Evolutionary conservation across 2,329 filamentous ascomycete species (phyloP), one percentile per base, ranked within the genome.

Genomic region (Metarhizium sp.): DNA sequence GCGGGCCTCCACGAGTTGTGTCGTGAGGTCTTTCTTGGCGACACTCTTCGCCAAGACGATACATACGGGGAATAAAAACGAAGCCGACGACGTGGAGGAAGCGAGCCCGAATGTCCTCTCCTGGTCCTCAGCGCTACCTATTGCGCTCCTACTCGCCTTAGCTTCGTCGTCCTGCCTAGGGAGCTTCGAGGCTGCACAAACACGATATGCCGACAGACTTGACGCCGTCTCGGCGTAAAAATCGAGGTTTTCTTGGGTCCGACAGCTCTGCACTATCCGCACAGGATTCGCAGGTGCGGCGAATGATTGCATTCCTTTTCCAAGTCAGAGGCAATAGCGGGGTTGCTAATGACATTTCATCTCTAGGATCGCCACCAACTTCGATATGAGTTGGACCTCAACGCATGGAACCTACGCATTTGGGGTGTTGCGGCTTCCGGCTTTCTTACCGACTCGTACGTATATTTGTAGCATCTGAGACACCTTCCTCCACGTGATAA

Each of bases 351-450:
- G 14, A 6, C n/a, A 20, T 45, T 29, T 58, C 49, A 34, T 49
- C 47, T 42, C 58, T 59, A 79, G 76, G 77, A 79, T 63, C 76
- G 77, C 51, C 70, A 73, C 55, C 77, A 79, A 60, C 61, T 80
- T 40, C 73, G 77, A 57, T 79, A 78, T 62, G 77, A 79, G 61
- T 72, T 80, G 40, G 77, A 80, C 58, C 67, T 80, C 18, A 80
- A 80, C 61, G 75, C 75, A 1, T 80, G 77, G 77, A 80, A 79
- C 61, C 64, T 79, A 52, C 71, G 77, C 46, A 79, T 79, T 47
- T 79, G 77, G 77, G 76, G 74, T 2, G 77, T 80, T 34, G 76
- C 77, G n/a, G 77, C 77, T 49, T 79, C 77, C 0, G 77, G 77
- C 8, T 80, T 79, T 58, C 67, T 80, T 25, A 79, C 77, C 36